Base-by-base conservation (phyloP, 1,284 basidiomycete genomes). In the Puccinia horiana region DNA sequence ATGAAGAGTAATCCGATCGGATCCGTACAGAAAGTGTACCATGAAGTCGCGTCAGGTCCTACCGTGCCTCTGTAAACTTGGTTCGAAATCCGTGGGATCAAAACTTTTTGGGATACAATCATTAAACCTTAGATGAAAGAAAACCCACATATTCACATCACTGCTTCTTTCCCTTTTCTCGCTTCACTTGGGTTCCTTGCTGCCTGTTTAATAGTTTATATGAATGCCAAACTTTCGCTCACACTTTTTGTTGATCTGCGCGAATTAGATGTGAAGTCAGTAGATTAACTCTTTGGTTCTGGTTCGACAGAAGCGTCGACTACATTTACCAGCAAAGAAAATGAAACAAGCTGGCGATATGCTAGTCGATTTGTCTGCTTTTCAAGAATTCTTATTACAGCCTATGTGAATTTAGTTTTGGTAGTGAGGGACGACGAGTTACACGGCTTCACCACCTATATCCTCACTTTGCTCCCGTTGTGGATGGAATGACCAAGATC, bases 171-270 rank as follows among this genome's bases (percentile, higher is more conserved):
- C 37, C 40, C 23, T 40, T 69, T 44, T 69, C 65, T 69, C 65
- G 40, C 40, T 69, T 69, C 65, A 44, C 40, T 42, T 26, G 37
- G 20, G 35, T 65, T 42, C 18, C 37, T 65, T n/a, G 23, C 63
- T n/a, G 12, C 63, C 65, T 69, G 65, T 69, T 69, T 44, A 44
- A 69, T 69, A 69, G 65, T 69, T 69, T 4, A 65, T 69, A 40
- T 42, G 20, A 69, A 61, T n/a, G n/a, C n/a, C 29, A 61, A 61
- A 61, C 29, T 35, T 58, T n/a, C 44, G 44, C 16, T 47, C 44
- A 47, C 8, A 47, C 44, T 47, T 47, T 47, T 47, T 8, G 9
- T 47, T 47, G 9, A 47, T 47, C 9, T 8, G 9, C 9, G 44
- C 16, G 44, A 47, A 47, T 47, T 16, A 47, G 44, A 8, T 47